Conservation (phyloP, 345 rosid genomes). For the Litchi chinensis region DNA sequence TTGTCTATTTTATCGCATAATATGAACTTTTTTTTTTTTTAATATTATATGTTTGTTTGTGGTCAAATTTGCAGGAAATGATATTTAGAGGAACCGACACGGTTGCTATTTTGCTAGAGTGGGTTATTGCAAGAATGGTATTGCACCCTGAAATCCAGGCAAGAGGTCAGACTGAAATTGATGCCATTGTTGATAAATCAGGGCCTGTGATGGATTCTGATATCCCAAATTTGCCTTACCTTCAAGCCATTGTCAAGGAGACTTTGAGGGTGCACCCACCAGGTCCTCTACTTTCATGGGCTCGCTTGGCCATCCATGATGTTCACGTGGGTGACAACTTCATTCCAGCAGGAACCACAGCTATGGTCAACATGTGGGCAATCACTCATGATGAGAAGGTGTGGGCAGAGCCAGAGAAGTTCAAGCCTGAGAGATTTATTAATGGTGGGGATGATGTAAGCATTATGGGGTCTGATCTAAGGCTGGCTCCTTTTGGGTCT, state of each 20-base stretch:
- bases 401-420: slow-evolving; percentile 57
- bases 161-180: slow-evolving; percentile 66
- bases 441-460: slow-evolving; percentile 33
- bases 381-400: slow-evolving; percentile 62
- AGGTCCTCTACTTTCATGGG: slow-evolving; percentile 92
- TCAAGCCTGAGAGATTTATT: slow-evolving; percentile 69
- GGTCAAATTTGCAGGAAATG: slow-evolving; percentile 48
- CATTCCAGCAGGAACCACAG: slow-evolving; percentile 78
- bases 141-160: slow-evolving; percentile 58
- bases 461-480: slow-evolving; percentile 46
- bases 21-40: background rate
- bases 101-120: slow-evolving; percentile 57
- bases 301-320: slow-evolving; percentile 76
- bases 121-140: slow-evolving; percentile 71
- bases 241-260: slow-evolving; percentile 73
- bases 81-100: slow-evolving; percentile 70
- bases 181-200: slow-evolving; percentile 30
- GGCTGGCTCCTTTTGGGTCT: slow-evolving; percentile 57
- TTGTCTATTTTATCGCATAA: no score
- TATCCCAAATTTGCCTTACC: slow-evolving; percentile 55
- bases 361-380: slow-evolving; percentile 97
- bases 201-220: slow-evolving; percentile 53
- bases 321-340: slow-evolving; percentile 49
- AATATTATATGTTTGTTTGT: background rate
- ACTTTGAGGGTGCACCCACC: slow-evolving; percentile 86